phyloP scores from a whole-genome alignment of 257 asterid genomes.

The Gentiana dahurica region DNA sequence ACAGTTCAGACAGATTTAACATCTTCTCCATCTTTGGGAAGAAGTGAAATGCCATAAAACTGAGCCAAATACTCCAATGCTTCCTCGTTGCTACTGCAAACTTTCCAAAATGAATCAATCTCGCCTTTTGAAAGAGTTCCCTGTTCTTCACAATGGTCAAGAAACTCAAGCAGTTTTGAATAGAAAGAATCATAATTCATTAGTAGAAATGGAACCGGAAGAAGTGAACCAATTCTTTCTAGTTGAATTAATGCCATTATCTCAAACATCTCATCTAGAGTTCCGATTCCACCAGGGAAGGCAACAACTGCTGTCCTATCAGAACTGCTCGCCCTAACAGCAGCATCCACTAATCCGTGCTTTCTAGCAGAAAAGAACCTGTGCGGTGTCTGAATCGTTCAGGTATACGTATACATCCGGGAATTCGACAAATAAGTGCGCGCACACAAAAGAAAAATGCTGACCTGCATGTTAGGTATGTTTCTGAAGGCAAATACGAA shows the following conservation, averaged over 20 bases:
- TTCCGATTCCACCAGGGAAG: slow-evolving; percentile 91
- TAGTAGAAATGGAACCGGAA: slow-evolving; percentile 64
- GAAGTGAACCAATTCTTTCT: slow-evolving; percentile 58
- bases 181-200: slow-evolving; percentile 83
- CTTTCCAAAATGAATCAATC: slow-evolving; percentile 65
- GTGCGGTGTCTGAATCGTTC: slow-evolving; percentile 10
- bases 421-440: not conserved
- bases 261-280: slow-evolving; percentile 84
- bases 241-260: slow-evolving; percentile 79
- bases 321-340: slow-evolving; percentile 43
- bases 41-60: slow-evolving; percentile 32
- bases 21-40: not conserved
- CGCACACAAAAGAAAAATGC: not conserved
- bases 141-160: slow-evolving; percentile 60
- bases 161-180: slow-evolving; percentile 66
- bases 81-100: slow-evolving; percentile 60
- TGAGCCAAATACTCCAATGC: slow-evolving; percentile 59
- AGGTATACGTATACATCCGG: not conserved
- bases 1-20: no score
- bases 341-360: slow-evolving; percentile 93
- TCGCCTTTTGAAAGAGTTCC: slow-evolving; percentile 67
- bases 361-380: slow-evolving; percentile 95
- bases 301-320: slow-evolving; percentile 76
- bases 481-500: slow-evolving; percentile 58
- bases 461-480: slow-evolving; percentile 84